Base-by-base conservation (phyloP, 176 grass and related monocot species). In the Elaeis guineensis region DNA sequence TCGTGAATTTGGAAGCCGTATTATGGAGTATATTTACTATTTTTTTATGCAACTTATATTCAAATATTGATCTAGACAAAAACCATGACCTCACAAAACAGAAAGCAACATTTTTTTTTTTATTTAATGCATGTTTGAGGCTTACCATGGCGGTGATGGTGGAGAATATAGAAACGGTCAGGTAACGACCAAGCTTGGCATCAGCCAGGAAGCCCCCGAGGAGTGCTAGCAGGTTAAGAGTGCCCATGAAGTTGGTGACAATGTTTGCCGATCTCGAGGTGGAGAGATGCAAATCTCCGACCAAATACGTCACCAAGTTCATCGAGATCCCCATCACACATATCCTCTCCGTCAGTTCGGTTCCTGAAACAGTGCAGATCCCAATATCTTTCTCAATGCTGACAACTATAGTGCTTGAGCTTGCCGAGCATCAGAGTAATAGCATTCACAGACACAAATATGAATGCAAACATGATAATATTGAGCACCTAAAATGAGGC, bases 301-400 rank as follows among this genome's bases (percentile, higher is more conserved):
- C 63, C 61, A 88, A 59, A 66, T 88, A 88, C 16, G 85, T 83
- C 51, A 88, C 75, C 70, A 88, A 61, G 72, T 88, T 88, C 85
- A 83, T 83, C 19, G 85, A 74, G 75, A 88, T 79, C 50, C 79
- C 85, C 67, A 95, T 86, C 69, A 89, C 90, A 26, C 77, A 83
- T 22, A 95, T 56, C 16, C 90, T 84, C 78, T 95, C 90, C 52
- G 90, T 69, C 4, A 95, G 73, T 75, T 95, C 85, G 58, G 79
- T 29, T n/a, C 69, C 78, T 86, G 63, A 3, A 54, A 28, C 5
- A 3, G 50, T 48, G 4, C 23, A 23, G 23, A 7, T 21, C 16
- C 44, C 51, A 28, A 44, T 12, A 44, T 44, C 8, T 44, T 12
- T 29, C 28, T 29, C 28, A 6, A 29, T 6, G 28, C 4, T 29